Conservation (phyloP, 1,139 yeast genomes). For the Diutina neorugosa region DNA sequence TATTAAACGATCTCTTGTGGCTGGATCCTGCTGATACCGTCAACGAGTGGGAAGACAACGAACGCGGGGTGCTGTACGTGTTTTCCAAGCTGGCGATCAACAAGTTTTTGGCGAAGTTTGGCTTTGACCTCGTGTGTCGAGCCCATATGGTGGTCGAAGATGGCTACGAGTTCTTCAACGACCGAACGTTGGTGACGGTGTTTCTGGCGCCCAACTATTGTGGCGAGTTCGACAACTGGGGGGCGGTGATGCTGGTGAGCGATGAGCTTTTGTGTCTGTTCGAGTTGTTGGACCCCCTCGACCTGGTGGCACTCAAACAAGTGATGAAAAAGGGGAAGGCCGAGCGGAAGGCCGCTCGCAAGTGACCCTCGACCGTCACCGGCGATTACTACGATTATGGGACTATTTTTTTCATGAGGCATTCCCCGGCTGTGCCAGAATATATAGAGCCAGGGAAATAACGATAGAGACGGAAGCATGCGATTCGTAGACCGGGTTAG, state of each 20-base stretch:
- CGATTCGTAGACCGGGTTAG: neutral
- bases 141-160: constrained; percentile 99
- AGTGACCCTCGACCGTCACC: neutral
- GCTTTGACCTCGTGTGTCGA: constrained; percentile 88
- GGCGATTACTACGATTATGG: neutral
- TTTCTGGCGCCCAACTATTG: constrained; percentile 96
- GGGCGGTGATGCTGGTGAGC: constrained; percentile 95
- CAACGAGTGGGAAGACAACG: constrained; percentile 97
- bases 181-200: constrained; percentile 84
- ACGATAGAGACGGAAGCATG: neutral
- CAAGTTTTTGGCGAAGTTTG: constrained; percentile 76
- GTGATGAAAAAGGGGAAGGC: constrained; percentile 82
- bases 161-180: constrained; percentile 95
- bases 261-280: constrained; percentile 87
- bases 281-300: constrained; percentile 87
- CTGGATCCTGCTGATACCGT: constrained; percentile 92
- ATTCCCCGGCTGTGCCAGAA: neutral
- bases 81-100: constrained; percentile 88
- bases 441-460: neutral
- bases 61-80: constrained; percentile 94
- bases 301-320: constrained; percentile 83
- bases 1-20: constrained; percentile 87
- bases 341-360: constrained; percentile 38
- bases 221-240: constrained; percentile 98
- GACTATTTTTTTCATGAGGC: neutral